Percentiles rank a stretch among this genome's conserved stretches.
phyloP scores from a whole-genome alignment of 306 rosid species.

The Spatholobus suberectus region DNA sequence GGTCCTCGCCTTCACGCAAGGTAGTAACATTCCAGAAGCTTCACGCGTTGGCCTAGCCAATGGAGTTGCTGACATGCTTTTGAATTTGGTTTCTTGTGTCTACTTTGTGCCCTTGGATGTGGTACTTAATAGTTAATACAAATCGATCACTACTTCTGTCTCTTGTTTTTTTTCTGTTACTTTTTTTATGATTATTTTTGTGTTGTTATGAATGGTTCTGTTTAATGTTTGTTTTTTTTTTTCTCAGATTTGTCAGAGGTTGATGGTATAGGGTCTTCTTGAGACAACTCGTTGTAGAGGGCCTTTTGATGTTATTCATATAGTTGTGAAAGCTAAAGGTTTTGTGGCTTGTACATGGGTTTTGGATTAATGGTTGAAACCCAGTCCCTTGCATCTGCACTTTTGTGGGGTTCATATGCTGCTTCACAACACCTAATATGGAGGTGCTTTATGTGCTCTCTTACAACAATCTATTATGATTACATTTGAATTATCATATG shows the following conservation, averaged over 20 bases:
- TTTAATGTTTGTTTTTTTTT: background rate
- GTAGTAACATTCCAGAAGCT: constrained; percentile 60
- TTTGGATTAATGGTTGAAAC: constrained; percentile 76
- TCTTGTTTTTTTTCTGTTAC: too few species aligned
- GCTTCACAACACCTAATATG: constrained; percentile 85
- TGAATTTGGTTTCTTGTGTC: constrained; percentile 71
- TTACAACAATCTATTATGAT: background rate
- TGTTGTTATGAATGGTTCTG: background rate
- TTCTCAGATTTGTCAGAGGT: constrained; percentile 78
- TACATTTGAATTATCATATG: background rate
- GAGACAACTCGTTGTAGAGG: constrained; percentile 65
- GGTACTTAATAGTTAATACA: constrained; percentile 54
- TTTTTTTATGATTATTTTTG: too few species aligned
- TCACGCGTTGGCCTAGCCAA: constrained; percentile 74
- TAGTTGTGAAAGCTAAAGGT: constrained; percentile 67
- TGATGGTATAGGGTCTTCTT: constrained; percentile 92
- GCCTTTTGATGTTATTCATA: constrained; percentile 63
- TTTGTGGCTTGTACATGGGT: constrained; percentile 88
- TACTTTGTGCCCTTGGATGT: constrained; percentile 91
- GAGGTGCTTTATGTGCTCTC: constrained; percentile 63
- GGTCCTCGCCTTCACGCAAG: constrained; percentile 70
- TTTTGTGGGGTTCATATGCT: constrained; percentile 97
- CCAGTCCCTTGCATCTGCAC: constrained; percentile 88
- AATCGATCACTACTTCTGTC: background rate
- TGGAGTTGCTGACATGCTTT: constrained; percentile 79